Base-by-base conservation (phyloP, 2,329 filamentous ascomycete species). In the Curvularia sp. region DNA sequence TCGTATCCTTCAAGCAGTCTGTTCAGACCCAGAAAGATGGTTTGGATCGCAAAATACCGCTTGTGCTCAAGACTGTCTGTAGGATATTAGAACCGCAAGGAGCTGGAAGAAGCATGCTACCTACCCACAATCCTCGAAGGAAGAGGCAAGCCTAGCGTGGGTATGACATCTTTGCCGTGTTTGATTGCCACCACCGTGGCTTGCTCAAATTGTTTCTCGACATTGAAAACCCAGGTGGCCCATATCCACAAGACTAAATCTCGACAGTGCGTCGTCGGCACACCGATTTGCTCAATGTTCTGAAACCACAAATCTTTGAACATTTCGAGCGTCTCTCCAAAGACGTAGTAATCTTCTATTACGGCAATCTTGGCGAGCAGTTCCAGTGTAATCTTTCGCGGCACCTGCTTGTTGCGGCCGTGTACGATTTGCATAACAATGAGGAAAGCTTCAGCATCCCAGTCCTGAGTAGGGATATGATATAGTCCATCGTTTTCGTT, bases 291-390 rank as follows among this genome's bases (percentile, higher is more conserved):
- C 30, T 7, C 38, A 0, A 56, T 41, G 0, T 31, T 12, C 3
- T 8, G 4, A 8, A 56, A 3, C 53, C 53, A 56, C 0, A 51
- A 4, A 0, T 56, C 53, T 2, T n/a, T 50, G 22, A 55, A 55
- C 2, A 39, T 3, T 4, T 46, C 39, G 5, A 55, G 46, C 12
- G 46, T 2, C 5, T 55, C 39, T 24, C 30, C 47, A 18, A 50
- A 51, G 10, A n/a, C 13, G 22, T 55, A 55, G 30, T 55, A 55
- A 5, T 55, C 53, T 13, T 43, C 46, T 0, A 55, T 15, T 0
- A 55, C n/a, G 4, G 46, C 53, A 0, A 56, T 51, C 13, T 56
- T 56, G 10, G 53, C 39, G 0, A 56, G 24, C 53, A 51, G 44
- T 5, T 51, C 53, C 3, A 56, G 1, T 1, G 20, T 3, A 3